Conservation (phyloP, 768 basidiomycete genomes). For the Tylopilus plumbeoviolaceoides region DNA sequence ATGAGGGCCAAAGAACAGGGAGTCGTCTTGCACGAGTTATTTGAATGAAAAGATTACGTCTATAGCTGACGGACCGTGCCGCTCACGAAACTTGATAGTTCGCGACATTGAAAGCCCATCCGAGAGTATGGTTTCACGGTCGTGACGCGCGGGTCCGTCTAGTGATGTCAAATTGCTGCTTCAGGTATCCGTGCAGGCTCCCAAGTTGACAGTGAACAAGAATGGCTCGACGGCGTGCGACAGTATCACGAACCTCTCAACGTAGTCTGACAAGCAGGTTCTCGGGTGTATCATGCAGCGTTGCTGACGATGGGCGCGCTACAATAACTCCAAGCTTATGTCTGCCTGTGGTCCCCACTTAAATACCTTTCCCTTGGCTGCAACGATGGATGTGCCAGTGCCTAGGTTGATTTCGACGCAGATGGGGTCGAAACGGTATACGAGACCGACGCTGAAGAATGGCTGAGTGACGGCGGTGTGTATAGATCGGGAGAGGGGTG, state of each 20-base stretch:
- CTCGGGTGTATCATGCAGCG: background rate
- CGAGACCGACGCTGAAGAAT: constrained; percentile 74
- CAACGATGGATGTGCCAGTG: constrained; percentile 73
- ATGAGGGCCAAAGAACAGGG: constrained; percentile 19
- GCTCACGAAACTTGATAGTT: background rate
- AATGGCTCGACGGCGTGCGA: background rate
- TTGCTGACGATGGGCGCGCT: constrained; percentile 9
- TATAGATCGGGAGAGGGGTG: constrained; percentile 7
- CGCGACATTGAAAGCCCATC: too few relatives aligned
- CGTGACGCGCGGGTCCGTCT: background rate
- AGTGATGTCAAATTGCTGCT: background rate
- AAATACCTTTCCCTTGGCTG: constrained; percentile 59
- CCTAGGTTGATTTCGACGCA: constrained; percentile 89
- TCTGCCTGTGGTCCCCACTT: constrained; percentile 77
- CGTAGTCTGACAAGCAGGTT: too few relatives aligned
- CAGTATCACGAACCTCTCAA: background rate
- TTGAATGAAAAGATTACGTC: constrained; percentile 13
- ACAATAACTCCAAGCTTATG: constrained; percentile 77
- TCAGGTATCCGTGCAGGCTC: background rate
- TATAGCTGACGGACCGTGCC: background rate
- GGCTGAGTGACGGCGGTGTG: constrained; percentile 31
- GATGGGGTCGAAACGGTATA: constrained; percentile 79
- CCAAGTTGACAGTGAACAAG: background rate
- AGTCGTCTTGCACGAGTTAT: constrained; percentile 18
- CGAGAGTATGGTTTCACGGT: too few relatives aligned